phyloP scores from a whole-genome alignment of 257 asterid genomes.

The Gentiana straminea region DNA sequence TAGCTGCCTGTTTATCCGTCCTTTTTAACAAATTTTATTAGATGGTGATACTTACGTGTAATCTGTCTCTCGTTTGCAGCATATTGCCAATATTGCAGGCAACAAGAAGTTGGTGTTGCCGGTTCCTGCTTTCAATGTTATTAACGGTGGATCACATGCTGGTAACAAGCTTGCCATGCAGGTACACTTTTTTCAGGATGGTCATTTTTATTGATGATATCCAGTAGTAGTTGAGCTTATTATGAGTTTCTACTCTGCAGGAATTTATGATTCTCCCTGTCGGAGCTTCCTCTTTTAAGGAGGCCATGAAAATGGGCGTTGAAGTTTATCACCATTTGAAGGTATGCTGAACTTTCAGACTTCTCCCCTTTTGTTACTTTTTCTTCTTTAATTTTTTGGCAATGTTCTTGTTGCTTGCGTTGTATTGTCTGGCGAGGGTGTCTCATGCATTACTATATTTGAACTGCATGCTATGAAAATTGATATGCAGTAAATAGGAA shows the following conservation, averaged over 20 bases:
- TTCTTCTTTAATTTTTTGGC: too few species aligned
- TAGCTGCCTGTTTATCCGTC: background rate
- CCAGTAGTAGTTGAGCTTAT: background rate
- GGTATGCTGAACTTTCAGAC: conserved; percentile 21
- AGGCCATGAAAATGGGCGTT: conserved; percentile 98
- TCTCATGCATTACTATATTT: too few species aligned
- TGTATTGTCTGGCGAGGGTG: too few species aligned
- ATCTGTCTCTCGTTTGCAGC: conserved; percentile 33
- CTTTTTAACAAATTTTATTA: background rate
- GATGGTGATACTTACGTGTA: background rate
- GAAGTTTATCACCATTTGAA: conserved; percentile 91
- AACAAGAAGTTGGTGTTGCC: conserved; percentile 86
- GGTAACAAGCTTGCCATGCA: conserved; percentile 99
- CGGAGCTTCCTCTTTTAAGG: conserved; percentile 89
- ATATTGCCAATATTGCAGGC: conserved; percentile 90
- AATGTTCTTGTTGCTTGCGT: background rate
- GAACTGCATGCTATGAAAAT: too few species aligned
- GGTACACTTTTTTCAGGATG: conserved; percentile 14
- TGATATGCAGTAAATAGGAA: too few species aligned
- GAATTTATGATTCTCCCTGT: conserved; percentile 94
- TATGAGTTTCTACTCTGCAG: conserved; percentile 22
- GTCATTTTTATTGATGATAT: background rate
- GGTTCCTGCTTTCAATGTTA: conserved; percentile 94
- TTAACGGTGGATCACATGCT: conserved; percentile 95
- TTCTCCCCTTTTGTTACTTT: too few species aligned